A percentile compares a stretch with the other conserved stretches of the same genome.
Conservation (phyloP, 2,329 filamentous ascomycete species). For the Fusarium setosum region DNA sequence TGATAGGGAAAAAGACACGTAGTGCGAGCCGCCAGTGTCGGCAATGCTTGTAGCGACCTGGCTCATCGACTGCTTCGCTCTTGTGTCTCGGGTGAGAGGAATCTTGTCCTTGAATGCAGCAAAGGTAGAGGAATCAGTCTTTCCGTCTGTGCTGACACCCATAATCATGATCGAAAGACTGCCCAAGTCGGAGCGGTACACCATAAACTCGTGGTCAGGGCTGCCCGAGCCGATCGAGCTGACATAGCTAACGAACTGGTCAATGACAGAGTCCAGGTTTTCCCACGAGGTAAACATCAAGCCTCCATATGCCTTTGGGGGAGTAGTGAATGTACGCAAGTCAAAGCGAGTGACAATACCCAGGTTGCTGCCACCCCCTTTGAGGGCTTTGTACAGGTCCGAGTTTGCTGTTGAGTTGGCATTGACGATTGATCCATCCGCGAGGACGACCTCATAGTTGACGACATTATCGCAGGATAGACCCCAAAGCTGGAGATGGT, state of each 20-base stretch:
- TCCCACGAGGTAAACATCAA: neutral
- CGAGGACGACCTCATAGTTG: constrained; percentile 6
- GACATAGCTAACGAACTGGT: neutral
- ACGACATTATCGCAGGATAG: constrained; percentile 1
- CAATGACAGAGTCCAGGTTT: neutral
- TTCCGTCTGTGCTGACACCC: constrained; percentile 1
- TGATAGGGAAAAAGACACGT: neutral
- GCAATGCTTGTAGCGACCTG: neutral
- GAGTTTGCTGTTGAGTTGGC: neutral
- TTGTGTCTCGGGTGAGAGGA: neutral
- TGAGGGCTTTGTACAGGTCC: constrained; percentile 1
- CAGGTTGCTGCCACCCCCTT: neutral
- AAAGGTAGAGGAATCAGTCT: neutral
- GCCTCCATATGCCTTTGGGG: neutral
- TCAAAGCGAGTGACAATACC: constrained; percentile 6
- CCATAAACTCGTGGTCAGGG: neutral
- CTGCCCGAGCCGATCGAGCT: neutral
- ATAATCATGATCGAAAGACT: neutral
- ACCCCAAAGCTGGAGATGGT: neutral
- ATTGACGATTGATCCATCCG: neutral
- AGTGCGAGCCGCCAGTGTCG: neutral
- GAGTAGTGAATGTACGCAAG: neutral
- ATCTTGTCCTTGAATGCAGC: neutral
- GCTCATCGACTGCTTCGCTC: neutral
- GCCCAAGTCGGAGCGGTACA: neutral